A percentile compares a stretch with the other conserved stretches of the same genome.
These are phyloP conservation scores for Pestalotiopsis sp. DNA, from an alignment of 2,329 filamentous ascomycete species.

Conservation along the genomic window DNA sequence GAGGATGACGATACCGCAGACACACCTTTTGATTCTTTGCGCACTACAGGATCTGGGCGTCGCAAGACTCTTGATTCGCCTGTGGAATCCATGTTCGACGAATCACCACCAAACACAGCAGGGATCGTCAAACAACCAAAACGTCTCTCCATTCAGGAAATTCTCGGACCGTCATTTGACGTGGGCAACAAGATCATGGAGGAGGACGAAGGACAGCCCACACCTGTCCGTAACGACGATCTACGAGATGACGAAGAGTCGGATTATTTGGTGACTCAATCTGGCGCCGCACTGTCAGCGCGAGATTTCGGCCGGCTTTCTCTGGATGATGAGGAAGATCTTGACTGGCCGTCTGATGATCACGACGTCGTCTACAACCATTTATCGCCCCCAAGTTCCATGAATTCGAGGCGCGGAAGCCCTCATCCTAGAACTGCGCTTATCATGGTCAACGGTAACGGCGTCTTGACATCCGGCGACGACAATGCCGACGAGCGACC, in stretches of 20 bases:
- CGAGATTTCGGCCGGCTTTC: conserved; percentile 53
- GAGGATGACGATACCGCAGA: conserved; percentile 83
- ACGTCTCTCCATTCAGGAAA: conserved; percentile 60
- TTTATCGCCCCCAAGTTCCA: conserved; percentile 59
- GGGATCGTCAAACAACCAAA: conserved; percentile 52
- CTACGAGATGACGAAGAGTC: conserved; percentile 24
- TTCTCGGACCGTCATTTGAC: conserved; percentile 57
- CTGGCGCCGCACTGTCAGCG: conserved; percentile 34
- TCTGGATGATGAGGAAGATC: conserved; percentile 63
- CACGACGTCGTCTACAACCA: conserved; percentile 55
- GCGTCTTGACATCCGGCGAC: conserved; percentile 36
- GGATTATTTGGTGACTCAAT: conserved; percentile 23
- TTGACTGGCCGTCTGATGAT: conserved; percentile 64
- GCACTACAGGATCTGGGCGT: conserved; percentile 69
- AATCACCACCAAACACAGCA: conserved; percentile 66
- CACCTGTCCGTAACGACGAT: conserved; percentile 44
- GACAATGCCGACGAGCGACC: conserved; percentile 48
- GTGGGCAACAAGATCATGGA: conserved; percentile 60
- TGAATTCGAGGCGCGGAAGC: conserved; percentile 55
- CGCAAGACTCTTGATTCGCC: conserved; percentile 69
- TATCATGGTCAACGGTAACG: conserved; percentile 52
- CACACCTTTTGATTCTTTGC: conserved; percentile 75
- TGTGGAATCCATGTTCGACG: conserved; percentile 79
- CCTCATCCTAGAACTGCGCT: conserved; percentile 57
- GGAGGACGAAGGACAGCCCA: conserved; percentile 60